phyloP scores from a whole-genome alignment of 805 yeast species.

The Candida insectorum region DNA sequence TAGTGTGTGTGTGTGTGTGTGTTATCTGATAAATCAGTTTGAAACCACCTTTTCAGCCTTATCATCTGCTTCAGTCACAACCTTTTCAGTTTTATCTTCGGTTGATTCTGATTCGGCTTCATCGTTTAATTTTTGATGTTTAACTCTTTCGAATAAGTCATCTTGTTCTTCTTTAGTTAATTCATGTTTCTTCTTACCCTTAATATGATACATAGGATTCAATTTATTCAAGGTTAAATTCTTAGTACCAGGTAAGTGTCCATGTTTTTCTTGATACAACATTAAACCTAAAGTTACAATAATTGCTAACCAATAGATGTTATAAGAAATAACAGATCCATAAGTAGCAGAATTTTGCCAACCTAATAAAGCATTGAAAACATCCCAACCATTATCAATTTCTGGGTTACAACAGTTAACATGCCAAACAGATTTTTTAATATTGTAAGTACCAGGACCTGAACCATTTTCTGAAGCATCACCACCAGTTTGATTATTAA shows the following conservation, averaged over 20 bases:
- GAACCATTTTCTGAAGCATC: constrained; percentile 91
- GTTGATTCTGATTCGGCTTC: constrained; percentile 2
- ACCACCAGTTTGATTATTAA: constrained; percentile 74
- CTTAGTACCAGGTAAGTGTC: constrained; percentile 73
- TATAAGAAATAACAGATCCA: constrained; percentile 87
- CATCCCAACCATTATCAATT: constrained; percentile 92
- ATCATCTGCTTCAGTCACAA: too few relatives aligned
- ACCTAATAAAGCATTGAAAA: constrained; percentile 89
- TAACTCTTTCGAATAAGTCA: constrained; percentile 32
- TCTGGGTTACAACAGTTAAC: constrained; percentile 97
- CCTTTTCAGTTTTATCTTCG: constrained; percentile 4
- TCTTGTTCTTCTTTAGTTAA: constrained; percentile 31
- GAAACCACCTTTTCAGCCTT: constrained; percentile 5
- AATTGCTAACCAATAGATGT: constrained; percentile 72
- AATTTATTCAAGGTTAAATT: constrained; percentile 38
- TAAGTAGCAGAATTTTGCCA: constrained; percentile 97
- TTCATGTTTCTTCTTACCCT: constrained; percentile 56
- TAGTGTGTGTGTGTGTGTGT: constrained; percentile 6
- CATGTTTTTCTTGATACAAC: constrained; percentile 80
- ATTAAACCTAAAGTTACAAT: constrained; percentile 52
- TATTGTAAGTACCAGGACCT: constrained; percentile 94
- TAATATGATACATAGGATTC: constrained; percentile 73
- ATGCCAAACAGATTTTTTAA: constrained; percentile 82
- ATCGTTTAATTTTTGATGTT: constrained; percentile 10
- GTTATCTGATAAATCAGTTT: constrained; percentile 1